Base-by-base conservation (phyloP, 306 rosid species). In the Quercus cerris region DNA sequence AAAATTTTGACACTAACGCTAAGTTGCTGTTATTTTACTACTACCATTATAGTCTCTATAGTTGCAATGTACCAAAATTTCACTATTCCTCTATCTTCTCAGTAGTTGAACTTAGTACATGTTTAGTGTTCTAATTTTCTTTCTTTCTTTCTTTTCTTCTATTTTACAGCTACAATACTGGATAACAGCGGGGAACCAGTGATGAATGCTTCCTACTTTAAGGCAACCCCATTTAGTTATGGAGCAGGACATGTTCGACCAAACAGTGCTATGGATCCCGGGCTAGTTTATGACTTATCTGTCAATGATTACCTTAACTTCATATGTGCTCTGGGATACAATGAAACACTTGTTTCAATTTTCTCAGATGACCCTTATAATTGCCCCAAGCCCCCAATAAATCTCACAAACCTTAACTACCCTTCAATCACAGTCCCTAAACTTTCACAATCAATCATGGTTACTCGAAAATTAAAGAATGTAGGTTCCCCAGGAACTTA, bases 231-330 rank as follows among this genome's bases (percentile, higher is more conserved):
- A 62, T 94, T 94, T 68, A 90, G 88, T 74, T 94, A 90, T 23
- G 99, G 99, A 7, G 89, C 97, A 27, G 99, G 99, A 70, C 99
- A 94, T 56, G 75, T 93, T 74, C 75, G 62, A 6, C 97, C 99
- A 63, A 93, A 91, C 84, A 77, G 46, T 19, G 99, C 97, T 63
- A 80, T 84, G 89, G 95, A 94, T 87, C 99, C 97, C 0, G 97
- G 99, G 46, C 88, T 94, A 77, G 93, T 94, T 73, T 94, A 91
- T 35, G 99, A 94, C 86, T 74, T 85, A 63, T 75, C 86, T 56
- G 41, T 82, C 19, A 27, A 66, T 1, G 97, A 94, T 75, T 94
- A 93, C 87, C 87, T 93, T 13, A 81, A 81, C 84, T 78, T 90
- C 82, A 79, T 93, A 55, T 94, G 99, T 70, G 81, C 94, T 3